Conservation (phyloP, 2,329 filamentous ascomycete genomes). For the Colletotrichum sp. region DNA sequence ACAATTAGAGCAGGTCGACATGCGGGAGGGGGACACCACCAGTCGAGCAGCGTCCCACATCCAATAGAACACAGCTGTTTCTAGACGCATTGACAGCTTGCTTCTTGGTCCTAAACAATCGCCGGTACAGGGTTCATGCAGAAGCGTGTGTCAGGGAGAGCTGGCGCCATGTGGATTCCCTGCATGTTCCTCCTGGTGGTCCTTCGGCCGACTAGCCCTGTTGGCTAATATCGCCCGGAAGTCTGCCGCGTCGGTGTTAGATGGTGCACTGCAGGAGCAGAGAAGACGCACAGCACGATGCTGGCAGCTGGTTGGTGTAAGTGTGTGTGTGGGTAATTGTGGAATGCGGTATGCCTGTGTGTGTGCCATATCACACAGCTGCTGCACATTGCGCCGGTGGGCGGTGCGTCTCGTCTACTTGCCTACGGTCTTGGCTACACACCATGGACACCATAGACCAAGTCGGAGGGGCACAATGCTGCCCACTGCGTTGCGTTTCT, state of each 20-base stretch:
- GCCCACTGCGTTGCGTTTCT: not conserved
- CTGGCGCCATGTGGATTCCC: not conserved
- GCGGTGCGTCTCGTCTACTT: not conserved
- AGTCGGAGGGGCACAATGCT: not conserved
- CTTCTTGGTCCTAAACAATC: not conserved
- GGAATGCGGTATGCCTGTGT: not conserved
- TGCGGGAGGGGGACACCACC: not conserved
- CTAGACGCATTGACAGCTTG: slow-evolving; percentile 9
- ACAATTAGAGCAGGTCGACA: not conserved
- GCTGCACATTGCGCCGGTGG: not conserved
- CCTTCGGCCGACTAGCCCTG: not conserved
- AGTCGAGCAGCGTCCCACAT: not conserved
- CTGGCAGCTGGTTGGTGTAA: not conserved
- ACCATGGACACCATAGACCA: not conserved
- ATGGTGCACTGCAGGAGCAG: not conserved
- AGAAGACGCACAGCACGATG: not conserved
- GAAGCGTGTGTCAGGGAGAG: slow-evolving; percentile 10
- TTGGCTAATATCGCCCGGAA: not conserved
- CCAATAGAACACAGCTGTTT: not conserved
- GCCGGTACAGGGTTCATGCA: slow-evolving; percentile 6
- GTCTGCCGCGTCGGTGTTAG: not conserved
- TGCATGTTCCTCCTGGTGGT: not conserved
- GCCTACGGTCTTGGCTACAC: not conserved
- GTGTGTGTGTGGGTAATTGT: not conserved
- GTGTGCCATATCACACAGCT: not conserved